Conservation (phyloP, 2,329 filamentous ascomycete genomes). For the Penicillium italicum region DNA sequence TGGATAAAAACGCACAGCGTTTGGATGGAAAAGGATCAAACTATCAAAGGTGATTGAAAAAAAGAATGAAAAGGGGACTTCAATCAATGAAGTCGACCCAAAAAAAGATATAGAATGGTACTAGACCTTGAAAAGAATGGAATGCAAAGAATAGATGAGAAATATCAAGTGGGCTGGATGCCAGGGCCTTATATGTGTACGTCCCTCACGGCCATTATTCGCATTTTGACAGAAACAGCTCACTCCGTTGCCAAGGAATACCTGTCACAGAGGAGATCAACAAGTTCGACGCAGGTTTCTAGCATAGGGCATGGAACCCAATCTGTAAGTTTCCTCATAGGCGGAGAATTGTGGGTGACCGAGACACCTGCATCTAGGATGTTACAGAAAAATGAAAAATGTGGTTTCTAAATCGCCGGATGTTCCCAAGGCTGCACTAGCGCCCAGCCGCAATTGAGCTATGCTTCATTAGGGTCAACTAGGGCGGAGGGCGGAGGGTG, state of each 20-base stretch:
- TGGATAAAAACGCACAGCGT: conserved; percentile 33
- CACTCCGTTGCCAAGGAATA: conserved; percentile 16
- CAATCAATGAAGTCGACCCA: conserved; percentile 35
- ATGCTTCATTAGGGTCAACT: conserved; percentile 1
- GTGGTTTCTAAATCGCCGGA: conserved; percentile 12
- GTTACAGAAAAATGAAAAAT: conserved; percentile 32
- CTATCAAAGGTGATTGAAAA: conserved; percentile 15
- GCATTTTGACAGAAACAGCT: conserved; percentile 11
- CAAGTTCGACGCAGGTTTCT: conserved; percentile 19
- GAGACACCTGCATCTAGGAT: conserved; percentile 18
- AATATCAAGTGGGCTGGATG: conserved; percentile 12
- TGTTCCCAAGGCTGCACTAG: conserved; percentile 6
- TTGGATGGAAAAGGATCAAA: conserved; percentile 15
- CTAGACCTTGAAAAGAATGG: conserved; percentile 33
- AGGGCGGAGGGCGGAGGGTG: neutral
- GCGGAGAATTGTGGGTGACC: conserved; percentile 22
- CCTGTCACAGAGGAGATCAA: conserved; percentile 13
- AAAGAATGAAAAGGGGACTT: conserved; percentile 35
- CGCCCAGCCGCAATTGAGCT: conserved; percentile 16
- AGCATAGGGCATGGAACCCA: conserved; percentile 11
- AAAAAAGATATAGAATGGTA: conserved; percentile 30
- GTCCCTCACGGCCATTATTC: conserved; percentile 8
- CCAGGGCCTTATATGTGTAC: conserved; percentile 22
- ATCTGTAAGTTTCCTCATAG: conserved; percentile 15
- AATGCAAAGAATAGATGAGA: conserved; percentile 23